Conservation (phyloP, 1,284 basidiomycete species). For the Ustilago cynodontis region DNA sequence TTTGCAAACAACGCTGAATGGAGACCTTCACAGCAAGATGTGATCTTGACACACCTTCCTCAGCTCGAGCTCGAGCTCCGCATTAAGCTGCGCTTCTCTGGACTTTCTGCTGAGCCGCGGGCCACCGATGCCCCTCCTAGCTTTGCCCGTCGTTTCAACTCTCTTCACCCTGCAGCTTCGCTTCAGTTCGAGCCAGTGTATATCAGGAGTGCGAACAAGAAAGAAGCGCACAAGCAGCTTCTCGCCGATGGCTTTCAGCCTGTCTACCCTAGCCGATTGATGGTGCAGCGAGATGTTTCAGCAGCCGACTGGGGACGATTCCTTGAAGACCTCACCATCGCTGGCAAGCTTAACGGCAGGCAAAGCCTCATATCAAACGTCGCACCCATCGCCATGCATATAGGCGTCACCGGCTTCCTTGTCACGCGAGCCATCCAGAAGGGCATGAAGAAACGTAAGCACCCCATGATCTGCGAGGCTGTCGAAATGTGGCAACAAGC, state of each 20-base stretch:
- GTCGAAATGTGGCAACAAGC: constrained; percentile 32
- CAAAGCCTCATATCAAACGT: constrained; percentile 26
- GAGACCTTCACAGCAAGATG: constrained; percentile 19
- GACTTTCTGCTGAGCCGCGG: constrained; percentile 19
- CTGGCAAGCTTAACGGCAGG: constrained; percentile 22
- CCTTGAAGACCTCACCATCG: constrained; percentile 27
- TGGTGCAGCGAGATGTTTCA: constrained; percentile 26
- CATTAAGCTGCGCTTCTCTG: constrained; percentile 41
- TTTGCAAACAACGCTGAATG: constrained; percentile 19
- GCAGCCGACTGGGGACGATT: constrained; percentile 39
- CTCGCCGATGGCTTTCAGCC: constrained; percentile 31
- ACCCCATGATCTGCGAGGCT: constrained; percentile 29
- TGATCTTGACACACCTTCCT: constrained; percentile 9
- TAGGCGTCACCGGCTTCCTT: constrained; percentile 33
- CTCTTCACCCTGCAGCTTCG: not conserved
- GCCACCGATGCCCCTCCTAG: constrained; percentile 16
- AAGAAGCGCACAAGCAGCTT: constrained; percentile 19
- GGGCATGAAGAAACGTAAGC: constrained; percentile 29
- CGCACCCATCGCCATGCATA: constrained; percentile 32
- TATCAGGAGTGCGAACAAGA: constrained; percentile 17
- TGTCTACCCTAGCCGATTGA: constrained; percentile 22
- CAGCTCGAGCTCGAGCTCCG: constrained; percentile 14
- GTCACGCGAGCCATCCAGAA: constrained; percentile 37
- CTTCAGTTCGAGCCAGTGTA: constrained; percentile 9
- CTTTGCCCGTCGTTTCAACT: constrained; percentile 9